These are phyloP conservation scores for Blastobotrys attinorum DNA, from an alignment of 805 yeast genomes.

Conservation along the genomic window DNA sequence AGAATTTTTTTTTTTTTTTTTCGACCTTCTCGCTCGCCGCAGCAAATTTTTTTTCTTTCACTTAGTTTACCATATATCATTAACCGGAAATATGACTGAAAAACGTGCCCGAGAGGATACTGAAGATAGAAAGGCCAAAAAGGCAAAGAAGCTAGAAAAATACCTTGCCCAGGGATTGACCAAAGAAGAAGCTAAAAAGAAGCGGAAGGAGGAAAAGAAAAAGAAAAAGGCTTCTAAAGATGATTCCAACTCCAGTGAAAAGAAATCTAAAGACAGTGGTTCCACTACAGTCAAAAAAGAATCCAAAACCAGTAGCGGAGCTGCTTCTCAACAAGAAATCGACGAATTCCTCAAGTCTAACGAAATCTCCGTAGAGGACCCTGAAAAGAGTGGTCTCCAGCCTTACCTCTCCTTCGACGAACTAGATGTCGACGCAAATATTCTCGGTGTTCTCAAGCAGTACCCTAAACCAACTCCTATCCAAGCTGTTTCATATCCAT, in stretches of 20 bases:
- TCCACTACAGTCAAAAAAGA: slow-evolving; percentile 18
- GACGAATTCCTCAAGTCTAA: slow-evolving; percentile 58
- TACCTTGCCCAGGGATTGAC: slow-evolving; percentile 16
- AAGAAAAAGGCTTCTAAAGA: slow-evolving; percentile 33
- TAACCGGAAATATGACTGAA: slow-evolving; percentile 1
- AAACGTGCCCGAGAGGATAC: neutral
- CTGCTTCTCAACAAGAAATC: slow-evolving; percentile 40
- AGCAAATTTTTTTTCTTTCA: neutral
- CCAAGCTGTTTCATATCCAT: slow-evolving; percentile 94
- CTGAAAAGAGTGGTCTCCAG: slow-evolving; percentile 40
- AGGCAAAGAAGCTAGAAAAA: slow-evolving; percentile 12
- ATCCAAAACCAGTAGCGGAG: neutral
- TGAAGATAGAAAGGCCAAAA: slow-evolving; percentile 10
- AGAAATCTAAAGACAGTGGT: slow-evolving; percentile 8
- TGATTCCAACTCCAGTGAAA: slow-evolving; percentile 29
- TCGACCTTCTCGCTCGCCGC: neutral
- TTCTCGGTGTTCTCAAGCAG: slow-evolving; percentile 53
- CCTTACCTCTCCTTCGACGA: slow-evolving; percentile 67
- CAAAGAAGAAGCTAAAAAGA: slow-evolving; percentile 22
- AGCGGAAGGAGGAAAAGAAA: slow-evolving; percentile 30
- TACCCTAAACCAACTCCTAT: slow-evolving; percentile 94
- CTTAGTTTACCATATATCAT: neutral
- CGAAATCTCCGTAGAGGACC: slow-evolving; percentile 76
- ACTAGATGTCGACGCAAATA: slow-evolving; percentile 46
- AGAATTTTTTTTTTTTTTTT: slow-evolving; percentile 9